These are phyloP conservation scores for Dryas alaskensis DNA, from an alignment of 306 rosid species.

Conservation along the genomic window DNA sequence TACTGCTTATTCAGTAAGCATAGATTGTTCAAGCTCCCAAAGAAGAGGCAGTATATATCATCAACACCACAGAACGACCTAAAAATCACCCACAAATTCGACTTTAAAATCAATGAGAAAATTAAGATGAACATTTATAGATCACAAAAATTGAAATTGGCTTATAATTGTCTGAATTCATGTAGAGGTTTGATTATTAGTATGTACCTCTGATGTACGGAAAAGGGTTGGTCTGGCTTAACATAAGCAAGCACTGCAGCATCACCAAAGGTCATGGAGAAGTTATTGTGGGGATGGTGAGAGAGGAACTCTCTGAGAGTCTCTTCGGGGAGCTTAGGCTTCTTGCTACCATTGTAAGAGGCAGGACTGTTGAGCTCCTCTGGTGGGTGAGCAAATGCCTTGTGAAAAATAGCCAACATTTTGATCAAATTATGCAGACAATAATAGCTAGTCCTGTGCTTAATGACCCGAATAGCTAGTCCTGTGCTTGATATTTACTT, in stretches of 20 bases:
- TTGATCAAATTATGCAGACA: not conserved
- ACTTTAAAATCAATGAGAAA: no score
- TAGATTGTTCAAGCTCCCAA: conserved; percentile 82
- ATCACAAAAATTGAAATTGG: no score
- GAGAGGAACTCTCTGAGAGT: conserved; percentile 70
- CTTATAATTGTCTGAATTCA: no score
- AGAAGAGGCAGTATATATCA: conserved; percentile 78
- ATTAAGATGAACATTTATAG: no score
- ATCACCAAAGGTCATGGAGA: conserved; percentile 64
- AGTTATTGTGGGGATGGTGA: conserved; percentile 60
- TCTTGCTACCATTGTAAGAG: conserved; percentile 60
- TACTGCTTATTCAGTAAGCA: conserved; percentile 60
- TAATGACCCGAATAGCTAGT: not conserved
- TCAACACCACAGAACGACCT: conserved; percentile 89
- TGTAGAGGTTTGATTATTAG: no score
- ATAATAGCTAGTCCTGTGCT: no score
- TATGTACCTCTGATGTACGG: conserved; percentile 55
- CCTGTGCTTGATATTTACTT: no score
- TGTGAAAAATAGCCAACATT: conserved; percentile 90
- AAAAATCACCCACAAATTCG: not conserved
- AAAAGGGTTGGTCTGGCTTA: conserved; percentile 42
- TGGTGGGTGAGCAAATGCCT: conserved; percentile 89
- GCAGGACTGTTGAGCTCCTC: conserved; percentile 94
- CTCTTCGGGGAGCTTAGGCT: conserved; percentile 80
- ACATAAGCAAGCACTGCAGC: conserved; percentile 90